Evolutionary conservation across 1,284 basidiomycete species (phyloP), one percentile per base, ranked within the genome.

Genomic region (Cerioporus squamosus): DNA sequence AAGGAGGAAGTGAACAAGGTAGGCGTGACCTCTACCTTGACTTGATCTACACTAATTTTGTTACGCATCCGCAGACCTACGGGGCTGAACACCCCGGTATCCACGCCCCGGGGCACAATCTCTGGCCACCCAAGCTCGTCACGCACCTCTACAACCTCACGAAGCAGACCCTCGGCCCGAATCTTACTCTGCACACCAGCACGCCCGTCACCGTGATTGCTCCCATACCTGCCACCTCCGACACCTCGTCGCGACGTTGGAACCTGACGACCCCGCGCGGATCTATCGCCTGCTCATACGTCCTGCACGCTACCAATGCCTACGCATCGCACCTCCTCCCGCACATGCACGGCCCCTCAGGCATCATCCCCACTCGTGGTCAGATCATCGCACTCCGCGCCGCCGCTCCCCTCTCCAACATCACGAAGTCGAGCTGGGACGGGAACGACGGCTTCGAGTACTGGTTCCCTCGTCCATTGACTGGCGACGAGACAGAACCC

Each of bases 251-350:
- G 2, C 74, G 74, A 17, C 72, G 76, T 10, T 90, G 85, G 84
- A 65, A 68, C 1, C 64, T 90, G 2, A 66, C 71, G 3, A 92
- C 91, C 0, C 81, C 83, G 0, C 81, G 89, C 29, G 90, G 91
- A 2, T 47, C 68, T 0, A 68, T 91, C 31, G 38, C 70, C 2
- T 87, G 88, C 62, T 72, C 79, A 12, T 82, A 83, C 57, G 78
- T 95, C 40, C 72, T 95, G 1, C 91, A 95, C 66, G 91, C 91
- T 0, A 94, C 91, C 4, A 94, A 95, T 64, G 93, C 75, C 0
- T 93, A 94, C 57, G 83, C 86, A 1, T 83, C 85, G 1, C 81
- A 90, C 66, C 81, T 82, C 24, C 78, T 93, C 10, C 86, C 87
- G 0, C 80, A 85, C 54, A 68, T 90, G 36, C 68, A 78, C 1